These are phyloP conservation scores for Populus hybrid DNA, from an alignment of 441 rosid species.

Conservation along the genomic window DNA sequence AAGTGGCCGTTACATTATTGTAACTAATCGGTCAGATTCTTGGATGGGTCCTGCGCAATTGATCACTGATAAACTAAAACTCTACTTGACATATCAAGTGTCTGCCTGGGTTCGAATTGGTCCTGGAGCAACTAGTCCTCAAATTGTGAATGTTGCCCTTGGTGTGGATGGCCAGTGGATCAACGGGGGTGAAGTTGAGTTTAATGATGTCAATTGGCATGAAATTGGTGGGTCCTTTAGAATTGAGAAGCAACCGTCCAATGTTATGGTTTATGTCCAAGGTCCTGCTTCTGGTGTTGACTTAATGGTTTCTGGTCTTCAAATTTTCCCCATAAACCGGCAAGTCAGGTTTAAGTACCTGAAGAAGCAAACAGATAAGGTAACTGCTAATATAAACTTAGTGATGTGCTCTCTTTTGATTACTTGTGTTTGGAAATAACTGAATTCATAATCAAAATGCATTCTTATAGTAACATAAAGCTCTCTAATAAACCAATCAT, in stretches of 20 bases:
- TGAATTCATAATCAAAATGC: neutral
- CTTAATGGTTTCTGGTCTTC: slow-evolving; percentile 73
- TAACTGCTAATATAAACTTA: slow-evolving; percentile 23
- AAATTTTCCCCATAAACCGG: slow-evolving; percentile 70
- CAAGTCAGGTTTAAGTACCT: slow-evolving; percentile 56
- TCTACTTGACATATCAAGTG: slow-evolving; percentile 79
- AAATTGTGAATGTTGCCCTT: slow-evolving; percentile 73
- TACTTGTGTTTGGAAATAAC: neutral
- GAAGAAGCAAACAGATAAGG: slow-evolving; percentile 64
- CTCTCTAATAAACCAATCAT: slow-evolving; percentile 11
- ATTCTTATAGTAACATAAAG: neutral
- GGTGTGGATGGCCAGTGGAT: slow-evolving; percentile 79
- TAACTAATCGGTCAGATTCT: slow-evolving; percentile 64
- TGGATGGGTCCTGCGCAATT: slow-evolving; percentile 99
- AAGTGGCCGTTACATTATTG: slow-evolving; percentile 61
- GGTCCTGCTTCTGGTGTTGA: slow-evolving; percentile 80
- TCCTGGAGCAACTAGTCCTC: slow-evolving; percentile 55
- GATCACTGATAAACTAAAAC: slow-evolving; percentile 61
- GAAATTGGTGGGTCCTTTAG: slow-evolving; percentile 84
- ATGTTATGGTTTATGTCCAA: slow-evolving; percentile 74
- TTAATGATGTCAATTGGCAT: slow-evolving; percentile 61
- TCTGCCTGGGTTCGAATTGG: slow-evolving; percentile 90
- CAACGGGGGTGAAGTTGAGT: slow-evolving; percentile 80
- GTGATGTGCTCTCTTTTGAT: neutral
- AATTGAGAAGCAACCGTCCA: slow-evolving; percentile 74